These are phyloP conservation scores for grape (Vitis vinifera) DNA, from an alignment of 164 flowering plant species.

Conservation along the genomic window ASM3070453v1 NC_081816.1:9491001-9491500, in stretches of 20 bases:
- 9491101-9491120: slow-evolving; percentile 79
- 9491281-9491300: slow-evolving; percentile 29
- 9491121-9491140: slow-evolving; percentile 63
- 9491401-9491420: slow-evolving; percentile 28
- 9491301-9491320: too few species aligned
- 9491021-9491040: neutral
- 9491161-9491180: slow-evolving; percentile 59
- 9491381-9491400: slow-evolving; percentile 29
- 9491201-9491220: slow-evolving; percentile 43
- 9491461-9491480: slow-evolving; percentile 23
- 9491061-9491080: slow-evolving; percentile 66
- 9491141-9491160: slow-evolving; percentile 59
- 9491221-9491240: slow-evolving; percentile 59
- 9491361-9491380: slow-evolving; percentile 30
- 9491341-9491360: slow-evolving; percentile 5
- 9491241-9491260: slow-evolving; percentile 42
- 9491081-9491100: slow-evolving; percentile 77
- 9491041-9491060: slow-evolving; percentile 31
- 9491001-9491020: neutral
- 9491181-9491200: slow-evolving; percentile 47
- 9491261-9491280: slow-evolving; percentile 57
- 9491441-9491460: slow-evolving; percentile 28
- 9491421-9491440: slow-evolving; percentile 31
- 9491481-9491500: neutral
- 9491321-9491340: too few species aligned